Conservation (phyloP, 2,329 filamentous ascomycete species). For the Fusarium papillatum region DNA sequence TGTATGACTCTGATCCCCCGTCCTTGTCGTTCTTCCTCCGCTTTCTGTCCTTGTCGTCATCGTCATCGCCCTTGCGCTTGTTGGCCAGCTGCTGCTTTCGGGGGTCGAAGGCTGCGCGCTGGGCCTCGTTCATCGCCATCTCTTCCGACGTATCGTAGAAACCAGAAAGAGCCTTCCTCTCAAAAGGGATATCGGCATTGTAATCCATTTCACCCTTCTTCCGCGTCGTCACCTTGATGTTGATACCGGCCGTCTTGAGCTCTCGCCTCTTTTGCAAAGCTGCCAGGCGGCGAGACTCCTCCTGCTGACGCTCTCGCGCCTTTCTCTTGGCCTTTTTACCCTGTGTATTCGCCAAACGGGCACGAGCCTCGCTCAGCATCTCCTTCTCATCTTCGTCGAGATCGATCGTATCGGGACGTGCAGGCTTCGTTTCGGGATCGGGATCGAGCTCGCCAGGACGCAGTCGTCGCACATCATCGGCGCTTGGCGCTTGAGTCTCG, state of each 20-base stretch:
- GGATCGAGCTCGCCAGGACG: constrained; percentile 95
- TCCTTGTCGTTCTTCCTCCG: constrained; percentile 91
- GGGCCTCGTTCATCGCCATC: constrained; percentile 82
- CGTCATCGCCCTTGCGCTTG: constrained; percentile 96
- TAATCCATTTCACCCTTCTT: constrained; percentile 99
- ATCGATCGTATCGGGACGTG: constrained; percentile 95
- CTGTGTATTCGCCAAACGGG: constrained; percentile 96
- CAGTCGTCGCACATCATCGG: constrained; percentile 90
- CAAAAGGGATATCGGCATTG: constrained; percentile 98
- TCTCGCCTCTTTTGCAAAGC: constrained; percentile 95
- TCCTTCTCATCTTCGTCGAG: constrained; percentile 99
- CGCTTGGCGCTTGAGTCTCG: constrained; percentile 88
- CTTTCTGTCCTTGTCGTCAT: constrained; percentile 85
- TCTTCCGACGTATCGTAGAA: constrained; percentile 97
- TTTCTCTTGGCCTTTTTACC: constrained; percentile 99
- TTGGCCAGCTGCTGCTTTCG: constrained; percentile 90
- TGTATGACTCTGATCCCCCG: constrained; percentile 81
- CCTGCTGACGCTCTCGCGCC: constrained; percentile 93
- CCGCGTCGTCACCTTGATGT: constrained; percentile 92
- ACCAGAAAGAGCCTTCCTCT: constrained; percentile 88
- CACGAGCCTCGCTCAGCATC: constrained; percentile 98
- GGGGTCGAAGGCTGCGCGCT: constrained; percentile 90
- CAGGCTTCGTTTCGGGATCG: constrained; percentile 97
- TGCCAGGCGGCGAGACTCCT: constrained; percentile 92
- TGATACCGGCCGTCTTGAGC: constrained; percentile 97